Base-by-base conservation (phyloP, 108 stramenopile genomes). In the Cyclotella atomus region DNA sequence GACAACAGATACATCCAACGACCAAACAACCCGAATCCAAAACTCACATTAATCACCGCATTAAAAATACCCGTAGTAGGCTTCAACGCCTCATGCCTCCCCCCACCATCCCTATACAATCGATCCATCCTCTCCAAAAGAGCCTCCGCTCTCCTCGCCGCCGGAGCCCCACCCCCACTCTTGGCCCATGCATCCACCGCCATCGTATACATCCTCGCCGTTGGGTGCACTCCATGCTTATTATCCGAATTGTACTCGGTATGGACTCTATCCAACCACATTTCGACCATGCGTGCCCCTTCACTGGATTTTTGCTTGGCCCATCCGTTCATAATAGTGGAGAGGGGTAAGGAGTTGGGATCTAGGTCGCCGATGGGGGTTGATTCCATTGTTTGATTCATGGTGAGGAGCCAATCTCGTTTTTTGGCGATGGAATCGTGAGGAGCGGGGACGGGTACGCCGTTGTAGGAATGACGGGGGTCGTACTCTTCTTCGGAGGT, bases 151-250 rank as follows among this genome's bases (percentile, higher is more conserved):
- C 88, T 78, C 59, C 88, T 83, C 36, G 90, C 94, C 24, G 89
- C 94, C 49, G 75, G 71, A 0, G 86, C 90, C 15, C 89, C 87
- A 44, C 90, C 87, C 1, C 88, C 88, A 62, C 91, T 92, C 59
- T 90, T 92, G 7, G 94, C 91, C 93, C 93, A 95, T 17, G 91
- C 93, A 83, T 94, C 92, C 25, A 94, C 87, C 28, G 89, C 88
- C 89, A 90, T 94, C 35, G 93, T 94, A 57, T 88, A 94, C 90
- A 94, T 89, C 59, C 91, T 88, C 29, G 88, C 86, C 21, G 85
- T 93, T 12, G 85, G 86, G 45, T 69, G 67, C 3, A 84, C 81
- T 5, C 85, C 83, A 20, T 70, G 50, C 10, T 72, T 46, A 70
- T 94, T 94, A 8, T 89, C 90, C 16, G 86, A 82, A 79, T 84